Evolutionary conservation across 2,329 filamentous ascomycete genomes (phyloP), one percentile per base, ranked within the genome.

Genomic region (Xylariaceae sp.): DNA sequence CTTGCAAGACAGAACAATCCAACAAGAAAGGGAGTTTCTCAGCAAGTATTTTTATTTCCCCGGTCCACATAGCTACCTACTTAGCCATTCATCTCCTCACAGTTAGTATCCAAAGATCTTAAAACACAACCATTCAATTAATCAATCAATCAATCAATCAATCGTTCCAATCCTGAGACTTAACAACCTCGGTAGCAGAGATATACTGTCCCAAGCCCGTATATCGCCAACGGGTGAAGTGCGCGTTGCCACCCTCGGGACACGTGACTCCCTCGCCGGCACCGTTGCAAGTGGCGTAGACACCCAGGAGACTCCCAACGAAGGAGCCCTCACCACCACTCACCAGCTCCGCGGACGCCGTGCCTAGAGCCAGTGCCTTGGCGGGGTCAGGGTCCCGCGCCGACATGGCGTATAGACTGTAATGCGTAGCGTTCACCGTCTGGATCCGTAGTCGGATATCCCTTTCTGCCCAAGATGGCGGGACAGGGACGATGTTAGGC

Each of bases 231-330:
- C 62, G 60, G 8, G 44, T 62, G 12, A 70, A 65, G 49, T 67
- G 64, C 30, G 66, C 70, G 26, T 65, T 58, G 5, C 65, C 67
- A 5, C 65, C 67, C 26, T 51, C 44, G 3, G 67, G 67, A 56
- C 67, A 70, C 7, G 61, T 56, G 9, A 60, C 27, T 0, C 66
- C 65, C 12, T 44, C 47, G 0, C 68, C 69, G 2, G 62, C 66
- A 1, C 70, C 71, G 45, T 72, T 72, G 50, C 70, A 72, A 6
- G 70, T 72, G 8, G 68, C 70, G 50, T 71, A 73, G 2, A 62
- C 64, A 1, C 71, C 71, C 0, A 73, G 47, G 9, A 72, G 56
- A 19, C 64, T 68, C 0, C 70, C 70, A 0, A 68, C 64, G 51
- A 70, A 72, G 5, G 63, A 64, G 1, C 71, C 71, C 2, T 60